phyloP scores from a whole-genome alignment of 345 rosid genomes.

The Brassica incana region DNA sequence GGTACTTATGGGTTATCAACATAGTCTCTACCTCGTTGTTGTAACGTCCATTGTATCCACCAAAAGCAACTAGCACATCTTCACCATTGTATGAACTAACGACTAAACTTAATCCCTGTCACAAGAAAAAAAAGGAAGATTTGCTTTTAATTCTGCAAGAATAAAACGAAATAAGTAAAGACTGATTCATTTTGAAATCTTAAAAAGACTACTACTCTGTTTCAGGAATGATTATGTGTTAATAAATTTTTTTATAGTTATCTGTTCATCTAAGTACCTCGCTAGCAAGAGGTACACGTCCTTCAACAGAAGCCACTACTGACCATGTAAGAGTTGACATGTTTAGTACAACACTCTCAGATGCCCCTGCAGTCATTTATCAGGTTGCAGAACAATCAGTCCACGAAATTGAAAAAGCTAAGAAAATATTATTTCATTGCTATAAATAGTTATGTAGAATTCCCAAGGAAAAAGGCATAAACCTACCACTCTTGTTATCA shows the following conservation, averaged over 20 bases:
- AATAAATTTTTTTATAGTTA: background rate
- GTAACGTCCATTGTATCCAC: slow-evolving; percentile 1
- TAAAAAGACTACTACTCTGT: background rate
- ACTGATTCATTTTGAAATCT: background rate
- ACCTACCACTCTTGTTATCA: background rate
- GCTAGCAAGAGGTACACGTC: background rate
- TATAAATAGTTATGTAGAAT: background rate
- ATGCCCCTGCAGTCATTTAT: background rate
- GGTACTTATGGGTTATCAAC: background rate
- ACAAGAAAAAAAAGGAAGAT: background rate
- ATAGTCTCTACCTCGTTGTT: background rate
- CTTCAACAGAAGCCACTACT: background rate
- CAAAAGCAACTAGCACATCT: background rate
- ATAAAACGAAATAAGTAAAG: background rate
- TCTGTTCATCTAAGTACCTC: background rate
- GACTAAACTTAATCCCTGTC: background rate
- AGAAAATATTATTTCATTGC: background rate
- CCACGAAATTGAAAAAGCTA: background rate
- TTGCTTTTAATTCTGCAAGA: background rate
- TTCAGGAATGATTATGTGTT: background rate
- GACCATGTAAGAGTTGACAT: slow-evolving; percentile 2
- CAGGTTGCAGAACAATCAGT: background rate
- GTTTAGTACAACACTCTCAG: background rate
- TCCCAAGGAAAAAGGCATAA: background rate
- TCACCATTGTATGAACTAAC: slow-evolving; percentile 1